Base-by-base conservation (phyloP, 495 filamentous ascomycete genomes). In the Thozetella sp. region DNA sequence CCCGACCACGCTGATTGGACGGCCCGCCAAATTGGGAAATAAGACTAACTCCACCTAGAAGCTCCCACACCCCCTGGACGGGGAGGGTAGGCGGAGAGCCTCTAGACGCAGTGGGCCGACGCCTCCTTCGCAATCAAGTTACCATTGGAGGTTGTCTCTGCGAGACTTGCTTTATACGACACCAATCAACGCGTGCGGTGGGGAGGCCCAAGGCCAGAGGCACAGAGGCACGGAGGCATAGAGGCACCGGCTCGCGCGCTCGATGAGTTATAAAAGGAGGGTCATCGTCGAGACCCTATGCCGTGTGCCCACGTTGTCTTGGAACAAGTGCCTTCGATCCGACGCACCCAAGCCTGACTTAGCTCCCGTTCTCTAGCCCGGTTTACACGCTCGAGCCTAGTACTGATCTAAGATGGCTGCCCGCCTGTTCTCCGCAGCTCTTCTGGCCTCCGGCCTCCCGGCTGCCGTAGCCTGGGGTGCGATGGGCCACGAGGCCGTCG, bases 401-500 rank as follows among this genome's bases (percentile, higher is more conserved):
- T 15, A 15, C 30, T 15, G 6, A 15, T 37, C 43, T 19, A 48
- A 22, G 25, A 65, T 56, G 40, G 67, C 67, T 63, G n/a, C 56
- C 48, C 63, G 66, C 40, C 56, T 63, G 48, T 55, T 27, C 37
- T 51, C 64, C 48, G 50, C 64, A 15, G 62, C 63, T 11, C 63
- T 55, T 13, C 53, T 64, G 19, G 57, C 61, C 3, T 50, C 66
- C 17, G 51, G 56, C 11, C 59, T 71, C 12, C 68, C 56, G 25
- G 60, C 63, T 53, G 64, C 65, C 3, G 12, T 61, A 30, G 68
- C 68, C 37, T 71, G 68, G 68, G 68, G 68, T 20, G 68, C 68
- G 0, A 71, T 89, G 50, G 86, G 86, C 17, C 85, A 89, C 63
- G 82, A 85, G 59, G 84, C 85, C 1, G 78, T 88, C 6, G 86